Evolutionary conservation across 116 monocot genomes (phyloP), one percentile per base, ranked within the genome.

Genomic region (Dioscorea cayenensis): DNA sequence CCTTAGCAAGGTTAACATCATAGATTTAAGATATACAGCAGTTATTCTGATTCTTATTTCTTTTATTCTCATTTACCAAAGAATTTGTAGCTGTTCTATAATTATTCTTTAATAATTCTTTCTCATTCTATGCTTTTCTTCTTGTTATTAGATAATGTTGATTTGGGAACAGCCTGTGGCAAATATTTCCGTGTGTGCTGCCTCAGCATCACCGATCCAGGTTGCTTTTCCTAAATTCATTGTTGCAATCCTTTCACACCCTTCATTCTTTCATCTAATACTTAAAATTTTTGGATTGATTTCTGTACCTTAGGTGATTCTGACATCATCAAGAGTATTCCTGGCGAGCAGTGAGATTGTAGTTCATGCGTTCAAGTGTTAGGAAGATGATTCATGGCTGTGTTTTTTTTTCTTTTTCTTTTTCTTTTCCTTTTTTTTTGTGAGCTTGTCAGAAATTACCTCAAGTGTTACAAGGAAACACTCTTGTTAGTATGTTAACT

Each of bases 131-230:
- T 16, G 0, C 55, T n/a, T n/a, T 5, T 55, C 16, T 55, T 7
- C 16, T 55, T 7, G 28, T 22, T 12, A 19, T n/a, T 83, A 93
- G 93, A 87, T 63, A 94, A 94, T 76, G 94, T 94, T 18, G 94
- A 94, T 80, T 73, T 94, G 63, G 94, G 94, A 35, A 90, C 87
- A 28, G 90, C 94, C 11, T 94, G 94, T 59, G 90, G 94, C 5
- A 90, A 90, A 55, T 94, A 94, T 59, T 94, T 67, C 77, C 74
- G 94, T 20, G 94, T 90, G 35, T 78, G 87, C 64, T 94, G 93
- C 71, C 87, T 94, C 12, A 90, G 90, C 79, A 90, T 94, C 66
- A 81, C 85, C 63, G 92, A 92, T 80, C 89, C 89, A 73, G 89
- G 92, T 92, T 38, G 0, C 48, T 28, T 36, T 7, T 7, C 17